These are phyloP conservation scores for Erysimum pusillum DNA, from an alignment of 441 rosid species.

Conservation along the genomic window DNA sequence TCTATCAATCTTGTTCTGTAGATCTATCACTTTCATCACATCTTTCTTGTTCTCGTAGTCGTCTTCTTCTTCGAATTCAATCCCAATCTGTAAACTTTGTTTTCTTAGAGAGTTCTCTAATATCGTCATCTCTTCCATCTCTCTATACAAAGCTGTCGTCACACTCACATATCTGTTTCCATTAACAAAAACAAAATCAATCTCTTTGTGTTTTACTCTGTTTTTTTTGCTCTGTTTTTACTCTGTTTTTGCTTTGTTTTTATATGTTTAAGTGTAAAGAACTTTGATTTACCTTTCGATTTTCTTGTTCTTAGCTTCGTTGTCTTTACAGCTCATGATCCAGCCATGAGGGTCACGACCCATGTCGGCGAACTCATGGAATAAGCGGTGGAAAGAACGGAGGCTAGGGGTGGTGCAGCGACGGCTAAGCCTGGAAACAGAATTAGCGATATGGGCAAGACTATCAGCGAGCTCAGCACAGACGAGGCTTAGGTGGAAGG, in stretches of 20 bases:
- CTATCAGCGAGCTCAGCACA: conserved; percentile 85
- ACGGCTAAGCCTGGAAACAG: conserved; percentile 65
- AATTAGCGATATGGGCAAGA: conserved; percentile 58
- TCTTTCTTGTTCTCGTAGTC: conserved; percentile 40
- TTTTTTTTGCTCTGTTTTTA: neutral
- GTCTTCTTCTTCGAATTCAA: conserved; percentile 44
- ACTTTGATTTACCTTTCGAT: conserved; percentile 61
- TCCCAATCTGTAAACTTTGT: conserved; percentile 44
- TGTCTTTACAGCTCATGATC: conserved; percentile 68
- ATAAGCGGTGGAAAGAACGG: conserved; percentile 58
- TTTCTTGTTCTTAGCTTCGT: conserved; percentile 73
- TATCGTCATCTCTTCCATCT: conserved; percentile 76
- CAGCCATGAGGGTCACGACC: conserved; percentile 73
- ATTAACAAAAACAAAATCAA: conserved; percentile 29
- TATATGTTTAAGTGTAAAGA: neutral
- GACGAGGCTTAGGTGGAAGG: conserved; percentile 77
- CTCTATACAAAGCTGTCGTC: conserved; percentile 74
- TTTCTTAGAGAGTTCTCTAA: conserved; percentile 67
- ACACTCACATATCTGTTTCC: conserved; percentile 57
- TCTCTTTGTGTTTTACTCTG: conserved; percentile 14
- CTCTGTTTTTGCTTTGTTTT: conserved; percentile 8
- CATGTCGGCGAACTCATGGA: conserved; percentile 72
- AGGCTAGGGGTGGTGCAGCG: conserved; percentile 62
- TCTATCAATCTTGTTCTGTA: conserved; percentile 69
- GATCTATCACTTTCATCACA: conserved; percentile 70